phyloP scores from a whole-genome alignment of 1,139 yeast species.

The Scheffersomyces quercinus region DNA sequence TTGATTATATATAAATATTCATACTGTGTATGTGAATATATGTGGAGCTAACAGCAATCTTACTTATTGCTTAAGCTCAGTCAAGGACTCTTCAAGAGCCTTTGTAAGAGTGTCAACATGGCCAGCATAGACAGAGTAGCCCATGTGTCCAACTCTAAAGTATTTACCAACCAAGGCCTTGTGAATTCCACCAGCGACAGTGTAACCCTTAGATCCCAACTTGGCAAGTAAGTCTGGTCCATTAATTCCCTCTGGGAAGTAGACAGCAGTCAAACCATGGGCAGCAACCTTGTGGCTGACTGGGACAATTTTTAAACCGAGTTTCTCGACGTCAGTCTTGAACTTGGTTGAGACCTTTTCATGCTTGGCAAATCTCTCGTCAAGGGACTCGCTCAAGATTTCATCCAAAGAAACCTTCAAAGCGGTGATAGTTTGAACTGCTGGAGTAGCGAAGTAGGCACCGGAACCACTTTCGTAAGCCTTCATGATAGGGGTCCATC shows the following conservation, averaged over 20 bases:
- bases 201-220: conserved; percentile 67
- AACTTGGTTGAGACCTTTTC: conserved; percentile 61
- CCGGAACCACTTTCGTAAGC: conserved; percentile 82
- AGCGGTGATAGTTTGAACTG: conserved; percentile 83
- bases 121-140: conserved; percentile 50
- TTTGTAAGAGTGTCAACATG: conserved; percentile 38
- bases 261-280: conserved; percentile 84
- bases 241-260: conserved; percentile 74
- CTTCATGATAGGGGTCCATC: conserved; percentile 88
- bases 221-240: conserved; percentile 61
- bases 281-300: conserved; percentile 65
- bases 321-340: conserved; percentile 54
- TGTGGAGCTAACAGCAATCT: too few species aligned
- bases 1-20: too few species aligned
- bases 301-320: conserved; percentile 74
- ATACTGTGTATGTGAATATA: too few species aligned
- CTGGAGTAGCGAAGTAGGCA: conserved; percentile 93
- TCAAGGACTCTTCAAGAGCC: conserved; percentile 39
- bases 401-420: conserved; percentile 76
- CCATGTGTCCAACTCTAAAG: conserved; percentile 97
- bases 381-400: conserved; percentile 61
- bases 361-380: conserved; percentile 64
- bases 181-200: conserved; percentile 90
- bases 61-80: conserved; percentile 21
- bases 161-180: conserved; percentile 77